Conservation (phyloP, 2,329 filamentous ascomycete genomes). For the Hypoxylon sp. region DNA sequence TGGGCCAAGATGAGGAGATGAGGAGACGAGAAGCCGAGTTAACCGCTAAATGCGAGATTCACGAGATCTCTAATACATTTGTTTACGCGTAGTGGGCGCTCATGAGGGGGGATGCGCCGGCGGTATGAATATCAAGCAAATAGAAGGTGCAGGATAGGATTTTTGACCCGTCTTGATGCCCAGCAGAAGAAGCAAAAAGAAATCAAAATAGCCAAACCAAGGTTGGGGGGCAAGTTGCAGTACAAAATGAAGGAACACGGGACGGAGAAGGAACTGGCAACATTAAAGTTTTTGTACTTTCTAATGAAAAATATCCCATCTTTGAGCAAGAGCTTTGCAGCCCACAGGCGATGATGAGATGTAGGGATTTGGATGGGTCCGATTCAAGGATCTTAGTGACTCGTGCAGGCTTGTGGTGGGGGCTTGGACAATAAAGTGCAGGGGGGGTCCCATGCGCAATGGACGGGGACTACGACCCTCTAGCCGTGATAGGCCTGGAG, state of each 20-base stretch:
- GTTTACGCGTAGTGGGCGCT: slow-evolving; percentile 41
- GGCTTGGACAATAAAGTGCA: slow-evolving; percentile 30
- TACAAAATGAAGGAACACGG: slow-evolving; percentile 30
- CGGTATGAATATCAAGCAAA: slow-evolving; percentile 37
- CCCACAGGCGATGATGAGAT: slow-evolving; percentile 42
- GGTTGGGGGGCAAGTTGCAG: slow-evolving; percentile 23
- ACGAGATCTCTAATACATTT: slow-evolving; percentile 37
- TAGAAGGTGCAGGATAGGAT: slow-evolving; percentile 29
- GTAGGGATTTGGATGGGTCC: slow-evolving; percentile 37
- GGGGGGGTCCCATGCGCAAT: slow-evolving; percentile 31
- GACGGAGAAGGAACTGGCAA: slow-evolving; percentile 34
- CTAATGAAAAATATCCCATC: slow-evolving; percentile 27
- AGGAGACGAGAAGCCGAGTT: slow-evolving; percentile 37
- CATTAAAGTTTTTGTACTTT: slow-evolving; percentile 45
- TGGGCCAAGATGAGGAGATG: slow-evolving; percentile 24
- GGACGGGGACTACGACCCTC: slow-evolving; percentile 22
- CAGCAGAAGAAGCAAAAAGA: slow-evolving; percentile 26
- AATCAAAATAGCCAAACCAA: slow-evolving; percentile 19
- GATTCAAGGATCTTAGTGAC: slow-evolving; percentile 28
- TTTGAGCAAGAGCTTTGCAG: slow-evolving; percentile 29
- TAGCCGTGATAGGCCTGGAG: slow-evolving; percentile 33
- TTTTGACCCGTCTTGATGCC: slow-evolving; percentile 37
- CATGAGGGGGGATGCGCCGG: slow-evolving; percentile 33
- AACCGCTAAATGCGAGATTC: slow-evolving; percentile 41
- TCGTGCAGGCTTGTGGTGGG: slow-evolving; percentile 32